Evolutionary conservation across 805 yeast genomes (phyloP), one percentile per base, ranked within the genome.

Genomic region (Lipomyces kockii): DNA sequence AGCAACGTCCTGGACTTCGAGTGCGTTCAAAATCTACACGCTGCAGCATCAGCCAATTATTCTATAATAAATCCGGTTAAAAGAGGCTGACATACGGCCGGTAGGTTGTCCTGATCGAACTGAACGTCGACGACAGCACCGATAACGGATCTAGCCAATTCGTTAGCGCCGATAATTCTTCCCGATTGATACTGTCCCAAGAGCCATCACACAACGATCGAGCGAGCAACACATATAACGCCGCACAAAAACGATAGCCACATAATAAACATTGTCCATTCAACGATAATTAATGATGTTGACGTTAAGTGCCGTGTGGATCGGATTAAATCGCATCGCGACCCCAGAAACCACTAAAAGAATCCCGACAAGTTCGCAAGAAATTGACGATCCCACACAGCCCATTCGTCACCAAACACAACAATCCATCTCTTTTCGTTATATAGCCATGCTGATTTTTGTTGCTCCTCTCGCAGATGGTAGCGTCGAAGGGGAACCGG

Each of bases 121-220:
- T 95, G 97, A 78, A 94, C 98, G 84, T 94, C 83, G 58, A 92
- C 97, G 84, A 92, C 94, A 86, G 98, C 98, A 92, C 98, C 98
- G 82, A 92, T 92, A 79, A 92, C 97, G 77, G 97, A 94, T 86
- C 97, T 89, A 43, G 77, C 60, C 68, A 11, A 17, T 43, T 17
- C 20, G 22, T 43, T 43, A 43, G 22, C 49, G 9, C 11, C 20
- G 49, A 8, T n/a, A n/a, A 8, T n/a, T 17, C 49, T 43, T 43
- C 22, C 22, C 9, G 7, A 17, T 37, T 37, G 43, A 37, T 12
- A 35, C 14, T 35, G 9, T 14, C 12, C 39, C 11, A 25, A 25
- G 49, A 14, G 20, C 20, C 22, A 7, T 43, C 25, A 9, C 49
- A 17, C 9, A 43, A 6, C 43, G 49, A 43, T 17, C 20, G 9